Conservation (phyloP, 345 rosid species). For the Viola odorata region DNA sequence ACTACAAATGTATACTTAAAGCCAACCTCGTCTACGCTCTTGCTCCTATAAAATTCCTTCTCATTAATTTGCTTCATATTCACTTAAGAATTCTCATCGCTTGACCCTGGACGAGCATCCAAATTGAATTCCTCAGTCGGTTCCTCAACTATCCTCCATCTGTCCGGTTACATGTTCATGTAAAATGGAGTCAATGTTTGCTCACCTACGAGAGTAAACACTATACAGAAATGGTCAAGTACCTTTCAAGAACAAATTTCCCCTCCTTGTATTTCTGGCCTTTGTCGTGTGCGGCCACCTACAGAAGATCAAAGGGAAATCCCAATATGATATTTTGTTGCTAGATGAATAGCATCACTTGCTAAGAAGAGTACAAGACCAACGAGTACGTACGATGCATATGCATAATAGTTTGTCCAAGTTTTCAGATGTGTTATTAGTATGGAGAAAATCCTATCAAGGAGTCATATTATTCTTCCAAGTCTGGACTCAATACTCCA, state of each 20-base stretch:
- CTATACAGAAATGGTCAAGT: neutral
- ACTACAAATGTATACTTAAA: slow-evolving; percentile 2
- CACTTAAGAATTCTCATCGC: slow-evolving; percentile 20
- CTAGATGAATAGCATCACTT: too few species aligned
- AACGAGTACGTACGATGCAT: too few species aligned
- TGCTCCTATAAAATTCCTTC: neutral
- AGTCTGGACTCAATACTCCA: too few species aligned
- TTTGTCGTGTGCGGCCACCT: slow-evolving; percentile 38
- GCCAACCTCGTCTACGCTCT: neutral
- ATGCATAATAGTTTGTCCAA: too few species aligned
- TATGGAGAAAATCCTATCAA: too few species aligned
- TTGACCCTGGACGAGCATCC: slow-evolving; percentile 22
- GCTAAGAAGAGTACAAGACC: too few species aligned
- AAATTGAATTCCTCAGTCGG: slow-evolving; percentile 20
- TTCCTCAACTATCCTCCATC: slow-evolving; percentile 42
- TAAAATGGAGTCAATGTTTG: neutral
- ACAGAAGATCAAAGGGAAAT: neutral
- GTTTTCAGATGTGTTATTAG: too few species aligned
- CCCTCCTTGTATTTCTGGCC: slow-evolving; percentile 44
- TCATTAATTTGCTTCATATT: neutral
- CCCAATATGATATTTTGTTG: too few species aligned
- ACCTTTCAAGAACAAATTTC: slow-evolving; percentile 45
- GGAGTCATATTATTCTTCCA: too few species aligned
- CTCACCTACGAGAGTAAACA: too few species aligned
- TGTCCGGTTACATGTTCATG: slow-evolving; percentile 1